Base-by-base conservation (phyloP, 805 yeast genomes). In the Lachancea mirantina region DNA sequence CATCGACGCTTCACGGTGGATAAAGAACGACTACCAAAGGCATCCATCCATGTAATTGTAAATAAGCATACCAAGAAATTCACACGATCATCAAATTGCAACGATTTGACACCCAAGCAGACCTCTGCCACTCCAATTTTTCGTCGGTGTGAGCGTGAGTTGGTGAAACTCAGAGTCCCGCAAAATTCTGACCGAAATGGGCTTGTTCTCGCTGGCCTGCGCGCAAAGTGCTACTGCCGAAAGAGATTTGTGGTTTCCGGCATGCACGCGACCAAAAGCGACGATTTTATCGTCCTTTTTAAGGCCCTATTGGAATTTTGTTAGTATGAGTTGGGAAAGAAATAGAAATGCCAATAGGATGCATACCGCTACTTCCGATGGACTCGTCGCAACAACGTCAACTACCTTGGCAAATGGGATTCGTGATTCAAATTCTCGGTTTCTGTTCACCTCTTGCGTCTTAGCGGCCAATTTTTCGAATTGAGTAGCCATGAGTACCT, bases 1-100 rank as follows among this genome's bases (percentile, higher is more conserved):
- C 96, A 2, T 82, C 94, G 25, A 92, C 98, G 3, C 64, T 89
- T 40, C 98, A 89, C 48, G 98, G 98, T 4, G 98, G 98, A 28
- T 89, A 45, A 43, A 25, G 4, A 8, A 13, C 9, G 9, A 13
- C 13, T 19, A 16, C 14, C 13, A 22, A 16, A 31, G n/a, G n/a
- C n/a, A n/a, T n/a, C n/a, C n/a, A n/a, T n/a, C n/a, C n/a, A n/a
- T n/a, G n/a, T 7, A 23, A 13, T n/a, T 16, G 21, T 11, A 2
- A 14, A 11, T 11, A 14, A 15, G n/a, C n/a, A n/a, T n/a, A n/a
- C n/a, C n/a, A n/a, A n/a, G n/a, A n/a, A n/a, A n/a, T n/a, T n/a
- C n/a, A n/a, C n/a, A n/a, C n/a, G n/a, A n/a, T 28, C 68, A 70
- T 14, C n/a, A n/a, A n/a, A n/a, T n/a, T n/a, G n/a, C n/a, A n/a